Conservation (phyloP, 495 filamentous ascomycete genomes). For the Penicillium lagena region DNA sequence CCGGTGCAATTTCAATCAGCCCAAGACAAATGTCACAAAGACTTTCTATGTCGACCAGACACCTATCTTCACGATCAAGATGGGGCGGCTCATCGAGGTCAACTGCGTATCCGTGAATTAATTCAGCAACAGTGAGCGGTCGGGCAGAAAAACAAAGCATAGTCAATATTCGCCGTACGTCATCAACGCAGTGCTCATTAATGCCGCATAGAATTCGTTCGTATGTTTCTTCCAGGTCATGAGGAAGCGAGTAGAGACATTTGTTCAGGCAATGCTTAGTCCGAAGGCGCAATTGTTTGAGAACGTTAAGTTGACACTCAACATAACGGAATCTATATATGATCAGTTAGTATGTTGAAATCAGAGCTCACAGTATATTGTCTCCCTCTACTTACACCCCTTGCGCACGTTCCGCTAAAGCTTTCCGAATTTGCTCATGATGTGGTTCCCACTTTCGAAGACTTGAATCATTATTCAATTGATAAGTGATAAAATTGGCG, state of each 20-base stretch:
- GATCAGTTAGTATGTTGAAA: too few relatives aligned
- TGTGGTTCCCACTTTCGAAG: too few relatives aligned
- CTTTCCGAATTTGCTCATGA: conserved; percentile 20
- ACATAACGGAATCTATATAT: conserved; percentile 33
- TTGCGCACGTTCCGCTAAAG: conserved; percentile 14
- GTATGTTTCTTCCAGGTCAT: conserved; percentile 31
- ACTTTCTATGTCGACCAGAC: conserved; percentile 13
- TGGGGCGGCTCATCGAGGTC: conserved; percentile 9
- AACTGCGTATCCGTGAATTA: conserved; percentile 23
- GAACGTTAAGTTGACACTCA: conserved; percentile 27
- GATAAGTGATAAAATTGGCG: conserved; percentile 17
- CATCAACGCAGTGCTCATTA: conserved; percentile 8
- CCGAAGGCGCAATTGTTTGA: conserved; percentile 9
- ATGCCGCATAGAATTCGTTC: conserved; percentile 26
- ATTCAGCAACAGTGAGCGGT: conserved; percentile 22
- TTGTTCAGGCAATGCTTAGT: conserved; percentile 20
- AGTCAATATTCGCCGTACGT: conserved; percentile 23
- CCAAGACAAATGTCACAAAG: conserved; percentile 23
- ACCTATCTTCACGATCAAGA: conserved; percentile 18
- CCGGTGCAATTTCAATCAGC: conserved; percentile 17
- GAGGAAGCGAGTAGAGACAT: conserved; percentile 23
- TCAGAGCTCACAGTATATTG: too few relatives aligned
- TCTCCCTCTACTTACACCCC: conserved; percentile 30
- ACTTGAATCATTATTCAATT: conserved; percentile 20
- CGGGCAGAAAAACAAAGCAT: conserved; percentile 22